These are phyloP conservation scores for Plantago ovata DNA, from an alignment of 257 asterid genomes.

Conservation along the genomic window DNA sequence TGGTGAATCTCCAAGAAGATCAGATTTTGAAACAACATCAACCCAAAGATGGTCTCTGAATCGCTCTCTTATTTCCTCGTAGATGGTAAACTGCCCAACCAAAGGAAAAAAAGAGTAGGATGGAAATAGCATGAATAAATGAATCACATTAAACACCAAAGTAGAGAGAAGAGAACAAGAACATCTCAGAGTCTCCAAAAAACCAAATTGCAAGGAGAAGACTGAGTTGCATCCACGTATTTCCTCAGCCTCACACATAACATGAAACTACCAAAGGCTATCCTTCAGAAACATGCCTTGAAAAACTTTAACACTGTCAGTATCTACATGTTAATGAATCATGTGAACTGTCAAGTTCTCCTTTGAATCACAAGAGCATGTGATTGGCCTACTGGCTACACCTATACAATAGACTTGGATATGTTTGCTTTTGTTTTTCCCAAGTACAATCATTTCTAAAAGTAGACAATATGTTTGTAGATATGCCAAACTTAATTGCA, in stretches of 20 bases:
- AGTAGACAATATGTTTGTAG: too few relatives aligned
- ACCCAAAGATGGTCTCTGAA: conserved; percentile 86
- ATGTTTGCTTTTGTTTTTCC: background rate
- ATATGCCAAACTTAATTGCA: too few relatives aligned
- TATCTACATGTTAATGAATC: background rate
- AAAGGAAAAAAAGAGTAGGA: conserved; percentile 3
- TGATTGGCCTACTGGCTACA: too few relatives aligned
- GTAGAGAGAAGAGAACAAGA: conserved; percentile 4
- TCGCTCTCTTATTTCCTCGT: conserved; percentile 85
- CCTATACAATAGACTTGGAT: too few relatives aligned
- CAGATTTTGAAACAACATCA: conserved; percentile 89
- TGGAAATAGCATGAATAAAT: conserved; percentile 8
- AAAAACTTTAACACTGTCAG: too few relatives aligned
- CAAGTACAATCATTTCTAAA: background rate
- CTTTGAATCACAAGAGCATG: too few relatives aligned
- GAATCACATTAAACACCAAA: conserved; percentile 11
- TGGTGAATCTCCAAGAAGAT: conserved; percentile 67
- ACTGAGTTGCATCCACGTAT: background rate
- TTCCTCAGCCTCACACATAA: background rate
- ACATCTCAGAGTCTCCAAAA: conserved; percentile 12
- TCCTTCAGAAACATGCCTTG: too few relatives aligned
- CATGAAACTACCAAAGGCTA: background rate
- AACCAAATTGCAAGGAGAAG: background rate
- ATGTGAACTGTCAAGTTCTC: too few relatives aligned
- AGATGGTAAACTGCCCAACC: conserved; percentile 62